These are phyloP conservation scores for Saccharomyces kudriavzevii DNA, from an alignment of 805 yeast species.

Conservation along the genomic window DNA sequence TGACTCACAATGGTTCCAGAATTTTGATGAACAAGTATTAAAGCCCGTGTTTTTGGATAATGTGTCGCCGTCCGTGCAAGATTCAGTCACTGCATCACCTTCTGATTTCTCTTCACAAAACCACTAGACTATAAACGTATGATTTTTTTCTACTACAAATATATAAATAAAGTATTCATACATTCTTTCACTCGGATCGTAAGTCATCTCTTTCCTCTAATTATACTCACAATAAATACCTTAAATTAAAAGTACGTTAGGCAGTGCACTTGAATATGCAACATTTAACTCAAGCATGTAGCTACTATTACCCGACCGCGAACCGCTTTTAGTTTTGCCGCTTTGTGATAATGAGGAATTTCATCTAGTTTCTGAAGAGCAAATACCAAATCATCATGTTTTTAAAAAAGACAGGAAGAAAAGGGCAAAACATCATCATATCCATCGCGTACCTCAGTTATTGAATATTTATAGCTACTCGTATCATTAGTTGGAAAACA, in stretches of 20 bases:
- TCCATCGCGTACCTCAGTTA: neutral
- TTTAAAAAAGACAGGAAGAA: neutral
- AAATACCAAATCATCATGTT: neutral
- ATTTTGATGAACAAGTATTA: slow-evolving; percentile 86
- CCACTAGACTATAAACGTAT: slow-evolving; percentile 2
- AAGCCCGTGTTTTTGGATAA: slow-evolving; percentile 83
- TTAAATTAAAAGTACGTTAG: too few relatives aligned
- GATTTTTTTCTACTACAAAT: neutral
- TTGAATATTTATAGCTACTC: neutral
- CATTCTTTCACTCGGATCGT: neutral
- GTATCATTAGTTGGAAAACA: neutral
- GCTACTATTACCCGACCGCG: neutral
- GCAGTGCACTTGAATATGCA: neutral
- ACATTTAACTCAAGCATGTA: too few relatives aligned
- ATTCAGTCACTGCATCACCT: neutral
- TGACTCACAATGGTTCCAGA: slow-evolving; percentile 79
- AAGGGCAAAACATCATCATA: neutral
- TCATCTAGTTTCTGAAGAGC: neutral
- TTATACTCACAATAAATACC: too few relatives aligned
- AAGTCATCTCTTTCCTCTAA: neutral
- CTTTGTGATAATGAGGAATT: neutral
- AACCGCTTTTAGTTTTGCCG: neutral
- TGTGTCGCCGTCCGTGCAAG: neutral
- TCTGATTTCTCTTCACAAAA: neutral
- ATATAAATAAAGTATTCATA: neutral